Evolutionary conservation across 495 filamentous ascomycete genomes (phyloP).

Genomic region (Endocarpon pusillum): DNA sequence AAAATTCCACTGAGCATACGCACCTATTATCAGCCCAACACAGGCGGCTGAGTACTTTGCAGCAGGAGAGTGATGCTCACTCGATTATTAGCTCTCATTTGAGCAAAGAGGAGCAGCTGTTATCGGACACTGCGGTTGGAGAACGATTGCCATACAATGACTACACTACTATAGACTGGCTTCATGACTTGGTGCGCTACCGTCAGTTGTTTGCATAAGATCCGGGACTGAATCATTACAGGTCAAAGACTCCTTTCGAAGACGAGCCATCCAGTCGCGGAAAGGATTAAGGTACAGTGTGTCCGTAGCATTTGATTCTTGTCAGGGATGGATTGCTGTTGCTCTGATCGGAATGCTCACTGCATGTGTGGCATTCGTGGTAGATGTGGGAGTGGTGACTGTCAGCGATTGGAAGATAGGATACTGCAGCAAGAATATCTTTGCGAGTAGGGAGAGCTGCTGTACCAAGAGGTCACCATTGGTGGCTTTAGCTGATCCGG

Average conservation of each 20-base stretch:
- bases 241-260: constrained; percentile 41
- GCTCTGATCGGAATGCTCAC: constrained; percentile 35
- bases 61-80: constrained; percentile 17
- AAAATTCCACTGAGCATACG: too few relatives aligned
- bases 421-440: constrained; percentile 28
- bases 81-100: constrained; percentile 16
- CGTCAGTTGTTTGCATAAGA: too few relatives aligned
- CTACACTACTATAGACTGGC: constrained; percentile 41
- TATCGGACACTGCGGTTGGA: constrained; percentile 26
- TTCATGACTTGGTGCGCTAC: constrained; percentile 38
- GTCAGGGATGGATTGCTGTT: constrained; percentile 34
- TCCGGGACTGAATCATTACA: constrained; percentile 8
- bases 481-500: constrained; percentile 8
- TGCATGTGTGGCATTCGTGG: constrained; percentile 35
- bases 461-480: constrained; percentile 21
- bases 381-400: constrained; percentile 34
- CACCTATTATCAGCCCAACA: constrained; percentile 3
- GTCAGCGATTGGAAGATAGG: constrained; percentile 38
- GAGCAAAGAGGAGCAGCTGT: constrained; percentile 27
- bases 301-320: constrained; percentile 22
- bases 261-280: constrained; percentile 21
- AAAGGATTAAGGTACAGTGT: constrained; percentile 20
- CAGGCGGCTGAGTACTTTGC: constrained; percentile 14
- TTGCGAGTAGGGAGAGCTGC: constrained; percentile 31
- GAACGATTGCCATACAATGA: constrained; percentile 40